These are phyloP conservation scores for Hanseniaspora taiwanica DNA, from an alignment of 805 yeast genomes.

Conservation along the genomic window DNA sequence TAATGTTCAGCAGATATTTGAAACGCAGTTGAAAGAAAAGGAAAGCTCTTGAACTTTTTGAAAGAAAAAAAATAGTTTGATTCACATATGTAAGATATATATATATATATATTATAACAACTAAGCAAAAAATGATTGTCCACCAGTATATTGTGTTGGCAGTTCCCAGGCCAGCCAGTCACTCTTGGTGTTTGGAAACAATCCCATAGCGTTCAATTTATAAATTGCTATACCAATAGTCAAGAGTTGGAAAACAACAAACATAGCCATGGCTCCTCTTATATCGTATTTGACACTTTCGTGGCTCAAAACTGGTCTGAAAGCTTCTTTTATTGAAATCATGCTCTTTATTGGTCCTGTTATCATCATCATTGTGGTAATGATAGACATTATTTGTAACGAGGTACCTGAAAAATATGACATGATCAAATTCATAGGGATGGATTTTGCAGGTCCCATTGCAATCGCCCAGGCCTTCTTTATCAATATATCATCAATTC, in stretches of 20 bases:
- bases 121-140: constrained; percentile 15
- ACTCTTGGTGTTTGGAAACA: constrained; percentile 73
- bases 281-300: constrained; percentile 14
- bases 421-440: constrained; percentile 89
- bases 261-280: constrained; percentile 32
- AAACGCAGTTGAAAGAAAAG: constrained; percentile 16
- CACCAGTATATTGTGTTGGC: constrained; percentile 18
- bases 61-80: no score
- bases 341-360: constrained; percentile 69
- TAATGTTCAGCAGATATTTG: constrained; percentile 75
- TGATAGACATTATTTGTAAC: constrained; percentile 78
- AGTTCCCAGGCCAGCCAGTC: constrained; percentile 90
- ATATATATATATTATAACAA: constrained; percentile 1
- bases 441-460: constrained; percentile 60
- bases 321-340: constrained; percentile 39
- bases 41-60: no score
- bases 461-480: constrained; percentile 85
- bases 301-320: constrained; percentile 33
- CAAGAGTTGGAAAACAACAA: constrained; percentile 33
- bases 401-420: constrained; percentile 88
- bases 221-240: constrained; percentile 66
- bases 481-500: constrained; percentile 23
- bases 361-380: constrained; percentile 78
- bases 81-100: constrained; percentile 5
- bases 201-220: constrained; percentile 79